Conservation (phyloP, 495 filamentous ascomycete genomes). For the Jackrogersella multiformis region DNA sequence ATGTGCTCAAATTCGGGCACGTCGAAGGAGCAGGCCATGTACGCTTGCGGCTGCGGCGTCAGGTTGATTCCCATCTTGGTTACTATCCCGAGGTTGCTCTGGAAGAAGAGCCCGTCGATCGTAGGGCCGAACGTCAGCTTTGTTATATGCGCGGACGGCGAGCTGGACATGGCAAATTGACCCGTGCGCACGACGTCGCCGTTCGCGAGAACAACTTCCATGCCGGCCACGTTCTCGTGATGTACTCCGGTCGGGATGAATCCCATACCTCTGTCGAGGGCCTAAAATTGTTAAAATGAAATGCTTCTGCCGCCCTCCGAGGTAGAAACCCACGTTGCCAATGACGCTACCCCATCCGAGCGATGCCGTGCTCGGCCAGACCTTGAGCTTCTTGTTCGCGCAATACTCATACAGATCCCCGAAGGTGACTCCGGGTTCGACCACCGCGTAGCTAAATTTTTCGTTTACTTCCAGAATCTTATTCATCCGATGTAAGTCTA, state of each 20-base stretch:
- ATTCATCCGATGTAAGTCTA: slow-evolving; percentile 67
- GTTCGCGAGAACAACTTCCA: slow-evolving; percentile 61
- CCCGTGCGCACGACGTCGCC: slow-evolving; percentile 60
- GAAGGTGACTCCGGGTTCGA: slow-evolving; percentile 66
- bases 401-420: slow-evolving; percentile 63
- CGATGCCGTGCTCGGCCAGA: slow-evolving; percentile 64
- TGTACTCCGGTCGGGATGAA: slow-evolving; percentile 60
- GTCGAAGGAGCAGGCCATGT: slow-evolving; percentile 60
- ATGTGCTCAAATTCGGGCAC: slow-evolving; percentile 59
- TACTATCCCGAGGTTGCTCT: slow-evolving; percentile 60
- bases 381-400: slow-evolving; percentile 56
- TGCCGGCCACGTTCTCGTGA: slow-evolving; percentile 56
- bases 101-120: slow-evolving; percentile 60
- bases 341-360: slow-evolving; percentile 67
- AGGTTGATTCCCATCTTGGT: slow-evolving; percentile 60
- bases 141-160: slow-evolving; percentile 54
- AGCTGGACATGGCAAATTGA: slow-evolving; percentile 57
- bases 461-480: slow-evolving; percentile 65
- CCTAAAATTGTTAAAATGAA: slow-evolving; percentile 32
- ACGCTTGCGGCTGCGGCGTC: slow-evolving; percentile 58
- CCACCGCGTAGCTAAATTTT: slow-evolving; percentile 61
- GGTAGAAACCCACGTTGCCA: slow-evolving; percentile 56
- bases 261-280: slow-evolving; percentile 55
- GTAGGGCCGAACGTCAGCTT: slow-evolving; percentile 60
- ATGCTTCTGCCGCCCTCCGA: background rate